Percentiles rank a stretch among this genome's conserved stretches.
These are phyloP conservation scores for Spathaspora arborariae DNA, from an alignment of 805 yeast genomes.

Conservation along the genomic window DNA sequence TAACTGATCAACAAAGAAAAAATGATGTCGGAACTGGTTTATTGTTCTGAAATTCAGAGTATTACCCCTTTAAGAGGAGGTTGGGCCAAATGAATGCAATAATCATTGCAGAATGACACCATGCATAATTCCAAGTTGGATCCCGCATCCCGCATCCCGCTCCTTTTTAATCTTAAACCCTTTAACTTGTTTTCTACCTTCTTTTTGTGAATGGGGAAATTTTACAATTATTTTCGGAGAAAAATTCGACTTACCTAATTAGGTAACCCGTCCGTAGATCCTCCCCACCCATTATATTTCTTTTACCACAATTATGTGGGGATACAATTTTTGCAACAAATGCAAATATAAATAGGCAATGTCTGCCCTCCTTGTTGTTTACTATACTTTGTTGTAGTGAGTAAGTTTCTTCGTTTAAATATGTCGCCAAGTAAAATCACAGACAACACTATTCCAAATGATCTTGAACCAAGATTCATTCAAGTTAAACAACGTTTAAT, in stretches of 20 bases:
- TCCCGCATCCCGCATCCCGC: background rate
- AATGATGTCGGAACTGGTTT: too few relatives aligned
- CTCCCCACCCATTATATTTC: background rate
- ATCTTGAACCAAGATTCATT: constrained; percentile 4
- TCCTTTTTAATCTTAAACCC: background rate
- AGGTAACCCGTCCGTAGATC: background rate
- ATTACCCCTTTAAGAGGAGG: too few relatives aligned
- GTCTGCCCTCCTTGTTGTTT: too few relatives aligned
- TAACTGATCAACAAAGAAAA: too few relatives aligned
- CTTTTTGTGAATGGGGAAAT: background rate
- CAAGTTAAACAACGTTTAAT: constrained; percentile 9
- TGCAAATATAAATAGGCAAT: background rate
- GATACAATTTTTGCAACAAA: background rate
- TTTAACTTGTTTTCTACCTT: background rate
- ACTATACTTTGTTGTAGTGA: background rate
- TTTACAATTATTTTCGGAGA: background rate
- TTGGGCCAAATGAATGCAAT: too few relatives aligned
- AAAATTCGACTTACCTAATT: background rate
- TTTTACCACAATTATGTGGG: background rate
- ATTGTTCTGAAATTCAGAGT: too few relatives aligned
- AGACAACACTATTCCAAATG: constrained; percentile 1
- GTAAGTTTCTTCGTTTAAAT: background rate
- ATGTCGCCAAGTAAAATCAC: constrained; percentile 5
- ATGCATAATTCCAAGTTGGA: too few relatives aligned
- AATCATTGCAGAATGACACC: background rate